phyloP scores from a whole-genome alignment of 768 basidiomycete species.

The Agaricus subrufescens region DNA sequence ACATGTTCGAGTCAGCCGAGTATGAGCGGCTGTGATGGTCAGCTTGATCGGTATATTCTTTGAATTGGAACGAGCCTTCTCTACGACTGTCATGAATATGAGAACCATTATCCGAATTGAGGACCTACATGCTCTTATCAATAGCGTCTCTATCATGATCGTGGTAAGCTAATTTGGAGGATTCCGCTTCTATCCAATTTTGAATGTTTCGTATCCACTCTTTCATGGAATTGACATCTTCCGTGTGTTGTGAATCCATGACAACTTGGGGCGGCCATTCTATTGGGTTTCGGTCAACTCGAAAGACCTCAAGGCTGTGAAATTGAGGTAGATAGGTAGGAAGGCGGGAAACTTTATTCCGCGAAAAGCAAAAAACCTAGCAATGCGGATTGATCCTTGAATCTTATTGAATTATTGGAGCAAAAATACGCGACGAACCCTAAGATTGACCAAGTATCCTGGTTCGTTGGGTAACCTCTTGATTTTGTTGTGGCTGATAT shows the following conservation, averaged over 20 bases:
- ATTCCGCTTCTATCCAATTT: conserved; percentile 66
- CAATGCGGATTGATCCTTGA: conserved; percentile 1
- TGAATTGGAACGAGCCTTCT: conserved; percentile 40
- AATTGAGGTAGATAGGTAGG: conserved; percentile 80
- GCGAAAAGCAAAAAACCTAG: conserved; percentile 82
- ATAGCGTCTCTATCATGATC: conserved; percentile 40
- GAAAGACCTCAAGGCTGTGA: conserved; percentile 67
- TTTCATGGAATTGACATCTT: conserved; percentile 50
- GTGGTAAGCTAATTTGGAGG: conserved; percentile 37
- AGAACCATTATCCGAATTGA: not conserved
- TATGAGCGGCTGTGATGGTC: conserved; percentile 54
- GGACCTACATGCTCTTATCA: conserved; percentile 33
- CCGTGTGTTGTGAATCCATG: conserved; percentile 37
- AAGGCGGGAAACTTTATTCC: conserved; percentile 77
- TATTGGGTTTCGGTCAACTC: conserved; percentile 87
- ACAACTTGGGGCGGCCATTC: conserved; percentile 82
- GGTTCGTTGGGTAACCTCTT: conserved; percentile 73
- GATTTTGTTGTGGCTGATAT: conserved; percentile 91
- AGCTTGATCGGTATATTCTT: conserved; percentile 30
- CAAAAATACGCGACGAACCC: conserved; percentile 37
- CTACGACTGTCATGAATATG: conserved; percentile 2
- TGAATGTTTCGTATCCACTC: conserved; percentile 72
- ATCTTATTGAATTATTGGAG: not conserved
- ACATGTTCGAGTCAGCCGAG: conserved; percentile 56
- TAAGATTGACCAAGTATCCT: conserved; percentile 72